phyloP scores from a whole-genome alignment of 352 stramenopile genomes.

The Aphanomyces astaci region DNA sequence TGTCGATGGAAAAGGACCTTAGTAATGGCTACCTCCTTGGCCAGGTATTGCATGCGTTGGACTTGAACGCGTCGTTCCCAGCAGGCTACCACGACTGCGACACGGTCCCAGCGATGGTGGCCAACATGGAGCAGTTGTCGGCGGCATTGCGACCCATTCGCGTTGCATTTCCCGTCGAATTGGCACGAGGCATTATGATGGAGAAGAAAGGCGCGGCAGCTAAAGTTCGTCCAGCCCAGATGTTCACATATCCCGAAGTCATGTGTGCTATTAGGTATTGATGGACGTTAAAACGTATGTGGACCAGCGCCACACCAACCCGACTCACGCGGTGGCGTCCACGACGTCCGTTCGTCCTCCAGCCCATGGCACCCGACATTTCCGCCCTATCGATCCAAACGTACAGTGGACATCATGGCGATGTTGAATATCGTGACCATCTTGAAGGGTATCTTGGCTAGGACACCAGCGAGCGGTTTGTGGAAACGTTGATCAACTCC shows the following conservation, averaged over 20 bases:
- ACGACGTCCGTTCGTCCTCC: constrained; percentile 9
- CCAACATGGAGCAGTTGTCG: constrained; percentile 53
- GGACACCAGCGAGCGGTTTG: constrained; percentile 53
- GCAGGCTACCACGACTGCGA: constrained; percentile 33
- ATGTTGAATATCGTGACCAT: constrained; percentile 1
- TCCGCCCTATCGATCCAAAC: constrained; percentile 19
- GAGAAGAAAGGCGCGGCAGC: constrained; percentile 32
- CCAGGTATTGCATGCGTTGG: constrained; percentile 44
- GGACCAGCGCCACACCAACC: constrained; percentile 26
- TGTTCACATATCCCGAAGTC: constrained; percentile 23
- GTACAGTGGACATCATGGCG: too few relatives aligned
- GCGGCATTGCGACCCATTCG: constrained; percentile 33
- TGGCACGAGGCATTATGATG: constrained; percentile 53
- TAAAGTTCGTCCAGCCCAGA: neutral
- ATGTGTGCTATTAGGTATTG: constrained; percentile 41
- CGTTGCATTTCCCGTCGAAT: constrained; percentile 37
- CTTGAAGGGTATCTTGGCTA: neutral
- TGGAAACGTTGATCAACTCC: constrained; percentile 34
- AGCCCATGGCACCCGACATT: constrained; percentile 13
- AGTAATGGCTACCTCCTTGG: constrained; percentile 64
- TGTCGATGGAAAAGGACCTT: constrained; percentile 48
- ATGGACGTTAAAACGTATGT: constrained; percentile 54
- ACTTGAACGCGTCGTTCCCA: constrained; percentile 40
- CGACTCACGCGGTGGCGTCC: neutral
- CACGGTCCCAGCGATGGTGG: constrained; percentile 35